phyloP scores from a whole-genome alignment of 257 asterid species.

The Knoxia roxburghii region DNA sequence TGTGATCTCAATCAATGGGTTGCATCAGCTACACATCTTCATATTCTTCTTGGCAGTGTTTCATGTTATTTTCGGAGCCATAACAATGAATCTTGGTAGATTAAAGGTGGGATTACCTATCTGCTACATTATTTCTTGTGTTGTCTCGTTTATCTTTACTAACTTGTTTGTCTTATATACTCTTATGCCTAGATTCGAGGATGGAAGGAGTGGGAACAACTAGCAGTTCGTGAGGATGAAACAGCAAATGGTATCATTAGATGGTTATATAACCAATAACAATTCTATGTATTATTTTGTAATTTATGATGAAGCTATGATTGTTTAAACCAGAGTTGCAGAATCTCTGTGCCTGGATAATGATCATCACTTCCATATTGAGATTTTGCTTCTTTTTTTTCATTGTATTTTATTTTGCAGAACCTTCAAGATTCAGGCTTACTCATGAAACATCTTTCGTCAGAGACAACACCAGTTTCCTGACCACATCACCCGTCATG shows the following conservation, averaged over 20 bases:
- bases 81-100: constrained; percentile 68
- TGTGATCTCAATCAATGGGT: constrained; percentile 56
- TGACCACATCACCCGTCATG: constrained; percentile 59
- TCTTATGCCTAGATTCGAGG: constrained; percentile 60
- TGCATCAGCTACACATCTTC: constrained; percentile 82
- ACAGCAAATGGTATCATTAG: constrained; percentile 37
- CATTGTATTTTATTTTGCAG: constrained; percentile 35
- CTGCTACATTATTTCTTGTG: not conserved
- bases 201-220: constrained; percentile 88
- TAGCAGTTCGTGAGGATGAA: constrained; percentile 32
- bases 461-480: constrained; percentile 55
- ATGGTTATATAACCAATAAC: not conserved
- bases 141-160: not conserved
- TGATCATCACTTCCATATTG: not conserved
- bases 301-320: not conserved
- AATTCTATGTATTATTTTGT: not conserved
- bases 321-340: constrained; percentile 3
- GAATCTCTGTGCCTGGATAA: not conserved
- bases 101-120: constrained; percentile 41
- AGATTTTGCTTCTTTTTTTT: no score
- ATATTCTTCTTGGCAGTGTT: constrained; percentile 77
- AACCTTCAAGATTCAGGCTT: constrained; percentile 80
- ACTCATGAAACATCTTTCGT: constrained; percentile 94
- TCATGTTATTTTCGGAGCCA: constrained; percentile 64
- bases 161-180: not conserved